Conservation (phyloP, 1,284 basidiomycete species). For the Athelia sp. region DNA sequence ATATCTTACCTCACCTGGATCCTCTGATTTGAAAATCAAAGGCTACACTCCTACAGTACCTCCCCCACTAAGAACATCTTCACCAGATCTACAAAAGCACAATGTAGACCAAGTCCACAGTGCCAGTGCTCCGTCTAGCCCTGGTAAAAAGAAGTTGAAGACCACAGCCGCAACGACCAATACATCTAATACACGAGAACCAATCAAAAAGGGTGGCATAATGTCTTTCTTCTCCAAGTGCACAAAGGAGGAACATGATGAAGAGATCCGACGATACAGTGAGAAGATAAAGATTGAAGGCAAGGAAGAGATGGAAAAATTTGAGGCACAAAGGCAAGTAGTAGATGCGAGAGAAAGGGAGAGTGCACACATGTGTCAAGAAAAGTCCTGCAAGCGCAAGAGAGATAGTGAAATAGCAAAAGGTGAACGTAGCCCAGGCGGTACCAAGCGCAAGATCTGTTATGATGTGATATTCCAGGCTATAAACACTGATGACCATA, state of each 20-base stretch:
- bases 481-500: too few species aligned
- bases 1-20: too few species aligned
- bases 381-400: not conserved
- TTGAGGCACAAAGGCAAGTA: not conserved
- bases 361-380: not conserved
- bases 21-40: too few species aligned
- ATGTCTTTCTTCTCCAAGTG: not conserved
- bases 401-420: not conserved
- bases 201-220: not conserved
- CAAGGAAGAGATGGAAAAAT: not conserved
- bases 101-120: not conserved
- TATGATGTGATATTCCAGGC: not conserved
- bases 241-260: not conserved
- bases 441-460: not conserved
- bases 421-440: not conserved
- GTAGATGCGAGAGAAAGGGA: not conserved
- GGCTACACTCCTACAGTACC: too few species aligned
- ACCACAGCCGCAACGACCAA: not conserved
- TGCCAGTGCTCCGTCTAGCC: not conserved
- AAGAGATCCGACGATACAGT: not conserved
- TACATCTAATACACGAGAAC: not conserved
- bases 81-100: too few species aligned
- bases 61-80: too few species aligned
- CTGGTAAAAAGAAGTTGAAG: not conserved
- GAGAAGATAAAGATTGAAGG: not conserved